A percentile compares a stretch with the other conserved stretches of the same genome.
Evolutionary conservation across 192 early-diverging fungal genomes (phyloP).

Genomic region (Backusella parvicylindrica): DNA sequence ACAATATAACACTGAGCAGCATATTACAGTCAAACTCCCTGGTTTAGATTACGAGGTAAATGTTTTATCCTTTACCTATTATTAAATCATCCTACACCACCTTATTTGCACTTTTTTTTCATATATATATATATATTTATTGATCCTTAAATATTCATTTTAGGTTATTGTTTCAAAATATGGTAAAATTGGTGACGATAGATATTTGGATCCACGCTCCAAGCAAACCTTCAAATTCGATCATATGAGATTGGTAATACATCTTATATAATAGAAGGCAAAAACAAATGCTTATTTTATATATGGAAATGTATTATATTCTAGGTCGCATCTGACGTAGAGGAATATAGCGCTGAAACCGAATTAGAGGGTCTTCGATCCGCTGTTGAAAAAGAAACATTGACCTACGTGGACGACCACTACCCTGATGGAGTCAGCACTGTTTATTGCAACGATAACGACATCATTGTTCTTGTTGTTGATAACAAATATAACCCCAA

Average conservation of each 20-base stretch:
- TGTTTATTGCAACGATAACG: slow-evolving; percentile 59
- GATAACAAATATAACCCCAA: slow-evolving; percentile 89
- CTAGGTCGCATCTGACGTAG: slow-evolving; percentile 47
- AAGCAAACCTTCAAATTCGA: slow-evolving; percentile 72
- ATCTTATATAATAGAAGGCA: neutral
- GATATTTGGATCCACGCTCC: slow-evolving; percentile 76
- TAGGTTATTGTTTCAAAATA: slow-evolving; percentile 78
- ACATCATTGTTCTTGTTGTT: slow-evolving; percentile 65
- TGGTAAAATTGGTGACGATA: slow-evolving; percentile 59
- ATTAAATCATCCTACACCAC: neutral
- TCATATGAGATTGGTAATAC: slow-evolving; percentile 62
- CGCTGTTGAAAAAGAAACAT: slow-evolving; percentile 61
- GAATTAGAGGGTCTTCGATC: slow-evolving; percentile 37
- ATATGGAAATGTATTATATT: too few relatives aligned
- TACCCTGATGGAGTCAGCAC: slow-evolving; percentile 72
- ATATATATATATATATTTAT: too few relatives aligned
- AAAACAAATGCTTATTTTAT: too few relatives aligned
- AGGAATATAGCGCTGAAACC: slow-evolving; percentile 30
- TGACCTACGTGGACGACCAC: slow-evolving; percentile 69
- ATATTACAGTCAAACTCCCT: slow-evolving; percentile 68
- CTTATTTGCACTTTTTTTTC: too few relatives aligned
- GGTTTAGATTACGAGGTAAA: slow-evolving; percentile 51
- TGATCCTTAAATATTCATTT: too few relatives aligned
- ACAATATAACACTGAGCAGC: slow-evolving; percentile 84
- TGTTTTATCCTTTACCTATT: too few relatives aligned